These are phyloP conservation scores for Aspergillus hiratsukae DNA, from an alignment of 2,329 filamentous ascomycete species.

Conservation along the genomic window DNA sequence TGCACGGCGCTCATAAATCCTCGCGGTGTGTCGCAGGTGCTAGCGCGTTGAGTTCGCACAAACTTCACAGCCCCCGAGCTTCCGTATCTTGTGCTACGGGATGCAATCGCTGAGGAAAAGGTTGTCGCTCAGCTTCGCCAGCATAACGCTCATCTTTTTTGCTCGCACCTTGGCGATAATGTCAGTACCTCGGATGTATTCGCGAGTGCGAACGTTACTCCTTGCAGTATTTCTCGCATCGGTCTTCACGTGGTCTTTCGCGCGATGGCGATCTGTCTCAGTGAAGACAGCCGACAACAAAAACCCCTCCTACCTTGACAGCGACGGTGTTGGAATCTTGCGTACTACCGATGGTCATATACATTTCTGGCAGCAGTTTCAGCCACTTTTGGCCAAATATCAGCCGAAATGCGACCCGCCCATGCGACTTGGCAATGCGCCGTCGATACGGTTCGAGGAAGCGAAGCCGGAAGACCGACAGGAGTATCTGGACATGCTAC, in stretches of 20 bases:
- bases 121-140: not conserved
- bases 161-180: slow-evolving; percentile 1
- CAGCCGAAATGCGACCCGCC: slow-evolving; percentile 27
- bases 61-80: not conserved
- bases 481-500: slow-evolving; percentile 27
- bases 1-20: not conserved
- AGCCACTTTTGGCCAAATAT: slow-evolving; percentile 27
- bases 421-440: slow-evolving; percentile 21
- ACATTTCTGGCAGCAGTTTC: slow-evolving; percentile 33
- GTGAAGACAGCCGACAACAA: not conserved
- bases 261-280: slow-evolving; percentile 5
- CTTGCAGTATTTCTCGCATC: slow-evolving; percentile 12
- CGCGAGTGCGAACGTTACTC: slow-evolving; percentile 16
- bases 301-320: not conserved
- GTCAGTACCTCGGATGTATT: slow-evolving; percentile 12
- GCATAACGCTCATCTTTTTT: not conserved
- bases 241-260: slow-evolving; percentile 14
- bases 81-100: not conserved
- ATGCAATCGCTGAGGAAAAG: not conserved
- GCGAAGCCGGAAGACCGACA: slow-evolving; percentile 24
- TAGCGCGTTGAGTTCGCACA: not conserved
- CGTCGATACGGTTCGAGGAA: slow-evolving; percentile 25
- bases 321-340: not conserved
- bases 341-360: slow-evolving; percentile 18
- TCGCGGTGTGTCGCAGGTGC: not conserved